phyloP scores from a whole-genome alignment of 2,329 filamentous ascomycete species.

The Dactylonectria estremocensis region DNA sequence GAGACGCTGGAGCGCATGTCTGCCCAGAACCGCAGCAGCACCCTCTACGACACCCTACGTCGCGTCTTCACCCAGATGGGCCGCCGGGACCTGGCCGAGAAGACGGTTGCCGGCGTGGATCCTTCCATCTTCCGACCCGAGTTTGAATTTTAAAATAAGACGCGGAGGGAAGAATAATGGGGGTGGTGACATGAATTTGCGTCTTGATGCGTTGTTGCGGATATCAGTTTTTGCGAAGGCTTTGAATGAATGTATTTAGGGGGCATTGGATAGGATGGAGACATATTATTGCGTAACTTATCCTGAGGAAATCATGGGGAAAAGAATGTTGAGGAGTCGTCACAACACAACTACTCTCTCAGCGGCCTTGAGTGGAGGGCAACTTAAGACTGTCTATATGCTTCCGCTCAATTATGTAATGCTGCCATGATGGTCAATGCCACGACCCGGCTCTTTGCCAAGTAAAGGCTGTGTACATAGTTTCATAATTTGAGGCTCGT shows the following conservation, averaged over 20 bases:
- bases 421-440: not conserved
- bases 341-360: not conserved
- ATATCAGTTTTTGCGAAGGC: not conserved
- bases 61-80: constrained; percentile 98
- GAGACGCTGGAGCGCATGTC: constrained; percentile 88
- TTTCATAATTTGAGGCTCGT: not conserved
- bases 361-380: constrained; percentile 16
- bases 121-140: constrained; percentile 90
- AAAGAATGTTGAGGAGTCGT: constrained; percentile 15
- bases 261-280: constrained; percentile 11
- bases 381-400: constrained; percentile 20
- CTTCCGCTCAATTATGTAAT: constrained; percentile 4
- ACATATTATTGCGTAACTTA: constrained; percentile 11
- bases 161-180: not conserved
- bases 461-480: no score
- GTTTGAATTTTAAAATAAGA: constrained; percentile 79
- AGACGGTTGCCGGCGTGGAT: constrained; percentile 91
- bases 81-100: constrained; percentile 87
- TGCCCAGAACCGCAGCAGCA: constrained; percentile 95
- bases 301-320: constrained; percentile 6
- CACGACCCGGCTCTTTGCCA: not conserved
- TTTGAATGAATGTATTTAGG: constrained; percentile 1
- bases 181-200: not conserved
- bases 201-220: not conserved
- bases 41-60: constrained; percentile 93